A percentile compares a stretch with the other conserved stretches of the same genome.
Evolutionary conservation across 352 stramenopile genomes (phyloP).

Genomic region (Pythium scleroteichum): DNA sequence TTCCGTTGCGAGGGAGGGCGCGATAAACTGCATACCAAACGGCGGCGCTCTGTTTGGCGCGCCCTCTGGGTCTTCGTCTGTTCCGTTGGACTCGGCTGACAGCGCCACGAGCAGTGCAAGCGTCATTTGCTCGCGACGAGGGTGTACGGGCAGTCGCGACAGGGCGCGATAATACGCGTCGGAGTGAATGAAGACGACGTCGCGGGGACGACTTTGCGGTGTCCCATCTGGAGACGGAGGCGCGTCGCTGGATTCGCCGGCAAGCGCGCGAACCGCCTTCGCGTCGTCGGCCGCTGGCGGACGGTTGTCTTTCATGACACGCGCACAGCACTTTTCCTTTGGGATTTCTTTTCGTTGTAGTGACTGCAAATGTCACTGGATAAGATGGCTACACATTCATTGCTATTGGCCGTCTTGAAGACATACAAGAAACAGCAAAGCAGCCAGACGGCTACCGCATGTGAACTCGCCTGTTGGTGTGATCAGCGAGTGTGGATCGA

Average conservation of each 20-base stretch:
- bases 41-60: slow-evolving; percentile 1
- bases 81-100: not conserved
- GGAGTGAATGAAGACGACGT: slow-evolving; percentile 38
- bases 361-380: slow-evolving; percentile 13
- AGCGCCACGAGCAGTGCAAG: slow-evolving; percentile 38
- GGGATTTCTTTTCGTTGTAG: not conserved
- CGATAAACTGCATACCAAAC: slow-evolving; percentile 37
- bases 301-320: too few relatives aligned
- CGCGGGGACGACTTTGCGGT: not conserved
- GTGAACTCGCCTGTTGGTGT: slow-evolving; percentile 40
- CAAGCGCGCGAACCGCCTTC: too few relatives aligned
- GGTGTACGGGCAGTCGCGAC: slow-evolving; percentile 39
- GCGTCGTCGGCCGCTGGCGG: too few relatives aligned
- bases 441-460: slow-evolving; percentile 42
- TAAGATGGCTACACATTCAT: slow-evolving; percentile 11
- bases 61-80: not conserved
- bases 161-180: slow-evolving; percentile 34
- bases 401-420: not conserved
- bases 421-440: slow-evolving; percentile 41
- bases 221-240: not conserved
- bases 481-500: slow-evolving; percentile 26
- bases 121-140: slow-evolving; percentile 44
- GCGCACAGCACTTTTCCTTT: too few relatives aligned
- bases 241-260: too few relatives aligned
- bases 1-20: slow-evolving; percentile 34